Evolutionary conservation across 2,329 filamentous ascomycete species (phyloP).

Genomic region (Talaromyces sp.): DNA sequence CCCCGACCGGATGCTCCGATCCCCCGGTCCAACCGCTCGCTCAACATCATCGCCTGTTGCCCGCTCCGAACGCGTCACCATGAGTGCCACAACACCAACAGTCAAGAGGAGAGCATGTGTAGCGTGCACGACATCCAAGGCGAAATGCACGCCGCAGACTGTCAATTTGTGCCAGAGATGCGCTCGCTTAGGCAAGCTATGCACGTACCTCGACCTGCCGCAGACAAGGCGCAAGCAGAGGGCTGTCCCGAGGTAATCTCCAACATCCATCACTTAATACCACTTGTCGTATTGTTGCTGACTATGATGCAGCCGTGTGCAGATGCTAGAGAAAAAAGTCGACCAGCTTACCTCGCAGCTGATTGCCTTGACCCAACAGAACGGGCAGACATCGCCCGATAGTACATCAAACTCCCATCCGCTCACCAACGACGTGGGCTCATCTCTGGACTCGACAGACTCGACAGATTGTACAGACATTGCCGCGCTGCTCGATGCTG

Average conservation of each 20-base stretch:
- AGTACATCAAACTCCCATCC: not conserved
- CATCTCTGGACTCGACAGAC: not conserved
- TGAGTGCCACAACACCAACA: constrained; percentile 8
- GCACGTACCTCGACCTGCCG: constrained; percentile 22
- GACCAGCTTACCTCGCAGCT: constrained; percentile 18
- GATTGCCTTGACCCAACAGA: constrained; percentile 14
- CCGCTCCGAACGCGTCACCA: not conserved
- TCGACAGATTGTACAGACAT: not conserved
- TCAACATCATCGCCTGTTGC: not conserved
- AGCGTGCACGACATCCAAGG: constrained; percentile 19
- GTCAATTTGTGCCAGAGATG: constrained; percentile 18
- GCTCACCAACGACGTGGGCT: constrained; percentile 5
- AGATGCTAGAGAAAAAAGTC: constrained; percentile 18
- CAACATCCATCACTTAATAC: not conserved
- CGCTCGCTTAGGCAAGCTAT: constrained; percentile 21
- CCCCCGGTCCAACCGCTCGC: no score
- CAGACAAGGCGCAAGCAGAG: constrained; percentile 21
- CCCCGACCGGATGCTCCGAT: not conserved
- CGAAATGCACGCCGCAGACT: constrained; percentile 19
- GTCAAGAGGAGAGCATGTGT: constrained; percentile 21
- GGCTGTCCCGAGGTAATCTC: constrained; percentile 14
- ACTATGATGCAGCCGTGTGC: constrained; percentile 17
- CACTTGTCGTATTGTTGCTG: not conserved
- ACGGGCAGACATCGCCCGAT: constrained; percentile 10
- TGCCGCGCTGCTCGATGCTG: constrained; percentile 12